Percentiles rank a stretch among this genome's conserved stretches.
phyloP scores from a whole-genome alignment of 108 stramenopile genomes.

The Chaetoceros muelleri region DNA sequence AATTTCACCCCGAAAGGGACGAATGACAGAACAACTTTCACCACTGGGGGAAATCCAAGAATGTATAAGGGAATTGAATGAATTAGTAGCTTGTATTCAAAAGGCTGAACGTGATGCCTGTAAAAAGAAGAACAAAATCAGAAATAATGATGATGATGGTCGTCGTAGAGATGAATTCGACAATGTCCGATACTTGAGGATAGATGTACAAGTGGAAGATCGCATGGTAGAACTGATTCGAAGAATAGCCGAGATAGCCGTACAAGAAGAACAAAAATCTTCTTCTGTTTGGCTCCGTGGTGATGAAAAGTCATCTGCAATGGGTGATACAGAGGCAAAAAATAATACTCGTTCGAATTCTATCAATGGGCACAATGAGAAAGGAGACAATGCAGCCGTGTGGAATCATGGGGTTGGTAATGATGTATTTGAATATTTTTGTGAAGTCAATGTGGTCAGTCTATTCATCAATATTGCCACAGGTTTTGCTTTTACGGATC shows the following conservation, averaged over 20 bases:
- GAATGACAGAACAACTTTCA: too few relatives aligned
- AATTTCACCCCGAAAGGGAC: too few relatives aligned
- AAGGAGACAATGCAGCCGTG: neutral
- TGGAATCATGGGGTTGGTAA: too few relatives aligned
- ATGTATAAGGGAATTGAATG: too few relatives aligned
- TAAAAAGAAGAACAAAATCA: too few relatives aligned
- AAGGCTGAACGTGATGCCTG: too few relatives aligned
- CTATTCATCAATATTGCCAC: slow-evolving; percentile 60
- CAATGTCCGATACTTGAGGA: neutral
- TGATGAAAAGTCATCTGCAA: neutral
- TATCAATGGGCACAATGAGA: neutral
- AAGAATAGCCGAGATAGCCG: neutral
- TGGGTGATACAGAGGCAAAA: neutral
- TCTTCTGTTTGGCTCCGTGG: neutral
- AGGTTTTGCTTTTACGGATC: neutral
- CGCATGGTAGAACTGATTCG: neutral
- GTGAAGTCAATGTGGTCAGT: slow-evolving; percentile 64
- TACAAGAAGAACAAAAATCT: neutral
- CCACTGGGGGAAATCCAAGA: too few relatives aligned
- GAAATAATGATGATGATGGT: too few relatives aligned
- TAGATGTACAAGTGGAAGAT: neutral
- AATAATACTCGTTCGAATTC: neutral
- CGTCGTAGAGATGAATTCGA: too few relatives aligned
- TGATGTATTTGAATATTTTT: slow-evolving; percentile 77
- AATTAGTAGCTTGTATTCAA: too few relatives aligned